Percentiles rank a stretch among this genome's conserved stretches.
phyloP scores from a whole-genome alignment of 495 filamentous ascomycete species.

The Rusavskia elegans region DNA sequence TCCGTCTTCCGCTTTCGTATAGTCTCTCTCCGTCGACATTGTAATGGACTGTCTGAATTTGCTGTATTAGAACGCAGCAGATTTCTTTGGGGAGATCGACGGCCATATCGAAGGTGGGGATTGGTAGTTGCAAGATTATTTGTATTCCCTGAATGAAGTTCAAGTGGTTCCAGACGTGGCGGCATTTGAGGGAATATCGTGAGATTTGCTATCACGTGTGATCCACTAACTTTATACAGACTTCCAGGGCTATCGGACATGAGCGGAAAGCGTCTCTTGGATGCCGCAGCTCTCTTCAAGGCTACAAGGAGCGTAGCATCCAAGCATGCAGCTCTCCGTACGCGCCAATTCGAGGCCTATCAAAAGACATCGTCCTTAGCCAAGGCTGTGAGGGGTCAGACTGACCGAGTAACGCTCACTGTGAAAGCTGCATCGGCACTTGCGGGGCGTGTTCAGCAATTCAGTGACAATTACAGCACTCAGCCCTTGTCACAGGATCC shows the following conservation, averaged over 20 bases:
- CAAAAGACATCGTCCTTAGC: conserved; percentile 60
- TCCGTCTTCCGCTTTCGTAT: no score
- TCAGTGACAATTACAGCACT: conserved; percentile 13
- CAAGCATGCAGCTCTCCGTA: conserved; percentile 66
- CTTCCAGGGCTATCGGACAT: conserved; percentile 22
- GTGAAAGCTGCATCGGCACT: conserved; percentile 46
- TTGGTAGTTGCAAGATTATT: no score
- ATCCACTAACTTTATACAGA: background rate
- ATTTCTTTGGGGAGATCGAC: no score
- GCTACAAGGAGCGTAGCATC: conserved; percentile 61
- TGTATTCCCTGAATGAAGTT: no score
- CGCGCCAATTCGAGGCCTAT: conserved; percentile 64
- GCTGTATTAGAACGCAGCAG: no score
- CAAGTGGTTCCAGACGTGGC: no score
- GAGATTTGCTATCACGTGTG: no score
- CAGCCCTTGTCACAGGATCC: conserved; percentile 9
- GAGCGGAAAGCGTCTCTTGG: conserved; percentile 58
- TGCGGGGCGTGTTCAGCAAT: conserved; percentile 38
- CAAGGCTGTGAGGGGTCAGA: conserved; percentile 46
- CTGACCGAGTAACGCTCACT: conserved; percentile 46
- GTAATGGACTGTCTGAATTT: no score
- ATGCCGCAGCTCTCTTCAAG: conserved; percentile 62
- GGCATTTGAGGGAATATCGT: no score
- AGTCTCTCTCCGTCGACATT: no score
- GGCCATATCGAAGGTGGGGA: no score